A percentile compares a stretch with the other conserved stretches of the same genome.
These are phyloP conservation scores for Termitomyces eurrhizus DNA, from an alignment of 768 basidiomycete genomes.

Conservation along the genomic window DNA sequence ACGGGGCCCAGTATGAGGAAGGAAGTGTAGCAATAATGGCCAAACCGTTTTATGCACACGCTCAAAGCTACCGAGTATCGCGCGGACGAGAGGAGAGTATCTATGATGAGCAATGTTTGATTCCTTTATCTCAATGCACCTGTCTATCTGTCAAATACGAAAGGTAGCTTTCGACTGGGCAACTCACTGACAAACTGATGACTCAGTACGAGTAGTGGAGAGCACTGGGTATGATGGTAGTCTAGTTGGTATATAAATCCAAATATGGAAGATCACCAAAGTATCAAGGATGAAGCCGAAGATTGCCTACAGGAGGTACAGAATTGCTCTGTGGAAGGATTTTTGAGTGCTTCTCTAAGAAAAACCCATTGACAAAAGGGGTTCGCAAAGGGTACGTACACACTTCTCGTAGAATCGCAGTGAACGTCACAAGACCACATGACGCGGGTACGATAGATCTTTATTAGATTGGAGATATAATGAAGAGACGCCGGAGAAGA, in stretches of 20 bases:
- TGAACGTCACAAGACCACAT: conserved; percentile 5
- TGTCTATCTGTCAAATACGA: conserved; percentile 14
- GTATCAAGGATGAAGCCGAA: not conserved
- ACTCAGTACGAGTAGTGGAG: too few species aligned
- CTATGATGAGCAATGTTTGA: not conserved
- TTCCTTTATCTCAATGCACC: not conserved
- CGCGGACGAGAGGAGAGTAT: not conserved
- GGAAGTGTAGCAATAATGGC: not conserved
- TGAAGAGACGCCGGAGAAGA: not conserved
- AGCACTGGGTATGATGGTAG: not conserved
- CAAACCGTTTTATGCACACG: not conserved
- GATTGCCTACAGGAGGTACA: not conserved
- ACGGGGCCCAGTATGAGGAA: not conserved
- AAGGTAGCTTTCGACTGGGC: not conserved
- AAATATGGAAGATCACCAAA: not conserved
- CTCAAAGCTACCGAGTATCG: not conserved
- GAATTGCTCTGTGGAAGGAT: not conserved
- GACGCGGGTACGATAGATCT: not conserved
- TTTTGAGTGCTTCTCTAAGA: not conserved
- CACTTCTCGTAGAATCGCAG: not conserved
- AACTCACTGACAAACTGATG: not conserved
- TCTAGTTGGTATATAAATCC: not conserved
- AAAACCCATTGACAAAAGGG: conserved; percentile 8
- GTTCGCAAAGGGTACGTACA: not conserved
- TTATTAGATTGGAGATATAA: not conserved